A percentile compares a stretch with the other conserved stretches of the same genome.
phyloP scores from a whole-genome alignment of 768 basidiomycete species.

The Lepiota brunneoincarnata region DNA sequence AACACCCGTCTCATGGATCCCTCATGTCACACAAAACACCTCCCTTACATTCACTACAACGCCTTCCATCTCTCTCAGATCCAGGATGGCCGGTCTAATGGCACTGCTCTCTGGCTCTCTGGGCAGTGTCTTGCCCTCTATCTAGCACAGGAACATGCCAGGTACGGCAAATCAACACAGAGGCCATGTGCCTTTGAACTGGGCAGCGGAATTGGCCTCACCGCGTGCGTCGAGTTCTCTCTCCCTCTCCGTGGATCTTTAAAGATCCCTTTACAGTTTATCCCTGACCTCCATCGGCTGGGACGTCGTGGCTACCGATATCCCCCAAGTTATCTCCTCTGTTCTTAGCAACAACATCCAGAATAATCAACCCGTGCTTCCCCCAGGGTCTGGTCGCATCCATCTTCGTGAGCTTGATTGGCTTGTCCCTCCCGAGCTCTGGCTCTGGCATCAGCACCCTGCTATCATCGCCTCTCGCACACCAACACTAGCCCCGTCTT shows the following conservation, averaged over 20 bases:
- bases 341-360: slow-evolving; percentile 65
- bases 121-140: slow-evolving; percentile 73
- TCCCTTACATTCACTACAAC: slow-evolving; percentile 42
- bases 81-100: slow-evolving; percentile 65
- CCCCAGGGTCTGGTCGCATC: slow-evolving; percentile 40
- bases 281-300: slow-evolving; percentile 67
- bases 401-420: slow-evolving; percentile 71
- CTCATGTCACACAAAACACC: slow-evolving; percentile 57
- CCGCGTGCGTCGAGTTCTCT: slow-evolving; percentile 55
- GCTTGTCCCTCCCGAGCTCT: slow-evolving; percentile 51
- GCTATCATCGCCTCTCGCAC: slow-evolving; percentile 28
- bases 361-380: slow-evolving; percentile 38
- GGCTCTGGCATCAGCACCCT: slow-evolving; percentile 50
- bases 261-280: slow-evolving; percentile 39
- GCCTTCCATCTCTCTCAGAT: slow-evolving; percentile 53
- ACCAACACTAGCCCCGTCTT: slow-evolving; percentile 17
- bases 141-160: slow-evolving; percentile 38
- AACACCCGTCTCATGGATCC: slow-evolving; percentile 28
- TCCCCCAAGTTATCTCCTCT: slow-evolving; percentile 55
- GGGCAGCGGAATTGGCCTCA: slow-evolving; percentile 80
- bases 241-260: slow-evolving; percentile 7
- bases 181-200: slow-evolving; percentile 62
- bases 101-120: slow-evolving; percentile 83
- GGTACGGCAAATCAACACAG: slow-evolving; percentile 16
- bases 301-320: slow-evolving; percentile 77